Evolutionary conservation across 176 grass and related monocot genomes (phyloP).

Genomic region (Carex pumila): DNA sequence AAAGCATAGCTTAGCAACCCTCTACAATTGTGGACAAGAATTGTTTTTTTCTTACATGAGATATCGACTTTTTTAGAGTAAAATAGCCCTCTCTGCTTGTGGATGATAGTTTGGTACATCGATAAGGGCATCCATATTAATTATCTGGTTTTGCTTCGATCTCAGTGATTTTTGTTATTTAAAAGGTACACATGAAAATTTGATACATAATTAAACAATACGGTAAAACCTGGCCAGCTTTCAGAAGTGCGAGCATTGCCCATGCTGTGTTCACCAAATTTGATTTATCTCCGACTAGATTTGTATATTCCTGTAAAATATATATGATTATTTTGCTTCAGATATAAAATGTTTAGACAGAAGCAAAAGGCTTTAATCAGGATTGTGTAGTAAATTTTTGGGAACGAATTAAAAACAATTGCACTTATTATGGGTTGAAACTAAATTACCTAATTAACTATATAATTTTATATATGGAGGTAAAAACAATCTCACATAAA

Average conservation of each 20-base stretch:
- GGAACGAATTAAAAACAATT: background rate
- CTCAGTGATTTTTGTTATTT: background rate
- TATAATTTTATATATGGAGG: background rate
- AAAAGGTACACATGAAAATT: background rate
- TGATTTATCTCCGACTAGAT: constrained; percentile 43
- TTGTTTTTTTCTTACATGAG: background rate
- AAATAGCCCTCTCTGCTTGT: background rate
- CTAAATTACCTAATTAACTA: background rate
- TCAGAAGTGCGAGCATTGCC: constrained; percentile 68
- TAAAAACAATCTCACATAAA: background rate
- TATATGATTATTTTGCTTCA: background rate
- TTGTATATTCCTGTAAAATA: constrained; percentile 48
- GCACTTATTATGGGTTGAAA: background rate
- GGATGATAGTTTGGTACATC: background rate
- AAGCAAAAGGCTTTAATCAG: background rate
- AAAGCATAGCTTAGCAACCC: no score
- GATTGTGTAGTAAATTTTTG: background rate
- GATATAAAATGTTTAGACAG: background rate
- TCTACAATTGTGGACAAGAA: no score
- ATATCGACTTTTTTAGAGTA: background rate
- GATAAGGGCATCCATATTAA: background rate
- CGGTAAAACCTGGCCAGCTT: constrained; percentile 62
- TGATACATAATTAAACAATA: constrained; percentile 9
- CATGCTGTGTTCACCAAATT: constrained; percentile 66
- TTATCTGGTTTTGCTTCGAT: background rate